Base-by-base conservation (phyloP, 2,329 filamentous ascomycete genomes). In the Lachnellula subtilissima region DNA sequence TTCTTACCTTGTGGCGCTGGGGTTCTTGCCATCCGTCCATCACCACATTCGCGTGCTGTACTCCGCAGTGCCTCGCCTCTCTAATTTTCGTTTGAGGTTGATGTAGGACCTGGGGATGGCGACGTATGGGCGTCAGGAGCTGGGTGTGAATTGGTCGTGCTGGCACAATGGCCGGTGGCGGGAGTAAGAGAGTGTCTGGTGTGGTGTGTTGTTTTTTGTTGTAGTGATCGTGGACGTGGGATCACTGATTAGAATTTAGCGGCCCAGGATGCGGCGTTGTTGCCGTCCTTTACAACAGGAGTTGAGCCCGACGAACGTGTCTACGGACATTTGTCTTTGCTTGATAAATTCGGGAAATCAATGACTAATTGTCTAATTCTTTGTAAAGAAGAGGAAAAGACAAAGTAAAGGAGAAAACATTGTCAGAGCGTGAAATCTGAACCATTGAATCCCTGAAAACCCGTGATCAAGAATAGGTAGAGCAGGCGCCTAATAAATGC, bases 1-100 rank as follows among this genome's bases (percentile, higher is more conserved):
- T 32, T 32, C 40, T n/a, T 52, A 65, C 65, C 64, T 65, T 67
- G 56, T 64, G 63, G 60, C 58, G 61, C 42, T 58, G 58, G 23
- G 58, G 55, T 35, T 58, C 50, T 55, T 56, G 40, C 53, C 56
- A 55, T 50, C 52, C 50, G 45, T 66, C 63, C 60, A 65, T 67
- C 40, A 58, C 61, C 28, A 11, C 9, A 61, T 57, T 54, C 28
- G 14, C 22, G 36, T 42, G n/a, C 19, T 22, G n/a, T 37, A 32
- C 39, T 52, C 12, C 37, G 23, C 37, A 15, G 28, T 32, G 28
- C 28, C 28, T 32, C 9, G 28, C 28, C 28, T 32, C 28, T 32
- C 28, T 28, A 4, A 32, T 32, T 32, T 2, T 32, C 28, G 28
- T 19, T 14, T n/a, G 11, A 12, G 11, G 17, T 45, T 23, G 19